Evolutionary conservation across 257 asterid species (phyloP).

Genomic region (Salvia rosmarinus): DNA sequence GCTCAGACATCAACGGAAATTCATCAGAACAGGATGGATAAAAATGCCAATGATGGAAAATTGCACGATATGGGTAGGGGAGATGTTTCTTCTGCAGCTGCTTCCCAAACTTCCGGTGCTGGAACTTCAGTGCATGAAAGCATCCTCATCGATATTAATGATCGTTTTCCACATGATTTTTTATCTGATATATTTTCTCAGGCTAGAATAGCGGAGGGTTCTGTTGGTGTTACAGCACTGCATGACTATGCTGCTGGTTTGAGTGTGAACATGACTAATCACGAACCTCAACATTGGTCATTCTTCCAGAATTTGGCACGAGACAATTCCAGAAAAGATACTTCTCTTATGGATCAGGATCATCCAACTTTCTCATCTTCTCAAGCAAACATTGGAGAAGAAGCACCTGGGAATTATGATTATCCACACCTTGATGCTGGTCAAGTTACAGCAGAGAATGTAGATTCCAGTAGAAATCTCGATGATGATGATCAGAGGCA

Average conservation of each 20-base stretch:
- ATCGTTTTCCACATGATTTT: slow-evolving; percentile 82
- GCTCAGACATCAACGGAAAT: slow-evolving; percentile 38
- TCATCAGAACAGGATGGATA: slow-evolving; percentile 43
- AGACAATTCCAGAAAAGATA: slow-evolving; percentile 65
- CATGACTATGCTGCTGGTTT: slow-evolving; percentile 64
- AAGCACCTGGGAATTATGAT: slow-evolving; percentile 49
- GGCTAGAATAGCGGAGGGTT: slow-evolving; percentile 50
- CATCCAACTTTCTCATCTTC: slow-evolving; percentile 60
- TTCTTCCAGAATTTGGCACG: slow-evolving; percentile 75
- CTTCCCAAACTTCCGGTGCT: slow-evolving; percentile 45
- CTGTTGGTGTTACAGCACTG: slow-evolving; percentile 44
- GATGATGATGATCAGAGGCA: slow-evolving; percentile 50
- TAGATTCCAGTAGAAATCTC: slow-evolving; percentile 46
- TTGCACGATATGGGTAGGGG: slow-evolving; percentile 34
- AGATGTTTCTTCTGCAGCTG: slow-evolving; percentile 44
- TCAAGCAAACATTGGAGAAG: slow-evolving; percentile 54
- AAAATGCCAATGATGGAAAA: slow-evolving; percentile 45
- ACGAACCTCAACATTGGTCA: slow-evolving; percentile 83
- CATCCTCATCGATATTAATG: slow-evolving; percentile 79
- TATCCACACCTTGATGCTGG: slow-evolving; percentile 47
- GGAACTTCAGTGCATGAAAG: slow-evolving; percentile 57
- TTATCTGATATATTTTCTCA: slow-evolving; percentile 78
- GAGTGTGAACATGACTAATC: slow-evolving; percentile 74
- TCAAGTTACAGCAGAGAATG: slow-evolving; percentile 43
- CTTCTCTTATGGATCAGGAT: slow-evolving; percentile 95